These are phyloP conservation scores for Boletus austroedulis DNA, from an alignment of 1,284 basidiomycete genomes.

Conservation along the genomic window DNA sequence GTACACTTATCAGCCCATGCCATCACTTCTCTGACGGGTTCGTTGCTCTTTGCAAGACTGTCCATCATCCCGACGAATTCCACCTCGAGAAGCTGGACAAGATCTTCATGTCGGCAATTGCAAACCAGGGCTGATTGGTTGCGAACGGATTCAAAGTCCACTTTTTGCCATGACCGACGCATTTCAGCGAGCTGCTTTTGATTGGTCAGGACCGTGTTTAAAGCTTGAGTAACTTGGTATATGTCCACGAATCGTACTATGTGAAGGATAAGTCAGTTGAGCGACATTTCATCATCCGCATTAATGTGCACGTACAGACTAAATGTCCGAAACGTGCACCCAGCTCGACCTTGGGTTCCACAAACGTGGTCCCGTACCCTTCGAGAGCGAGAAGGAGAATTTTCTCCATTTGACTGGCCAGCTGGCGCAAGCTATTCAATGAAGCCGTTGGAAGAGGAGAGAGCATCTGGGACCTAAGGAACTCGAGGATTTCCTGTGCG, in stretches of 20 bases:
- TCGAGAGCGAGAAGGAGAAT: constrained; percentile 77
- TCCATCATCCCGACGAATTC: constrained; percentile 81
- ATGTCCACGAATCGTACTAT: constrained; percentile 85
- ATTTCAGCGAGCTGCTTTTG: constrained; percentile 81
- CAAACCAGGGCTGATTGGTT: constrained; percentile 88
- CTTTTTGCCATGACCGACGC: constrained; percentile 81
- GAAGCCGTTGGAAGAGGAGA: constrained; percentile 69
- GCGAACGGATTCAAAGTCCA: constrained; percentile 85
- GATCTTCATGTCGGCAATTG: constrained; percentile 86
- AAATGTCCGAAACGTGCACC: constrained; percentile 86
- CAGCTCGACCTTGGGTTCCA: constrained; percentile 85
- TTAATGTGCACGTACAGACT: constrained; percentile 58
- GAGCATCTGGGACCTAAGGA: constrained; percentile 78
- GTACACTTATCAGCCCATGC: constrained; percentile 86
- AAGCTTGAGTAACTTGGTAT: constrained; percentile 83
- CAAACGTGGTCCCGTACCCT: constrained; percentile 83
- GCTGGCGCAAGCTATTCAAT: constrained; percentile 67
- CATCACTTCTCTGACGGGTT: constrained; percentile 85
- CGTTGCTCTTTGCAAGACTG: constrained; percentile 62
- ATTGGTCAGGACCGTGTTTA: constrained; percentile 81
- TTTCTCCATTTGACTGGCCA: constrained; percentile 90
- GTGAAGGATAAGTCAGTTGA: constrained; percentile 12
- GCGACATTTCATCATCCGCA: constrained; percentile 2
- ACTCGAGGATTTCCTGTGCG: constrained; percentile 78
- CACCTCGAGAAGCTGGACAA: constrained; percentile 78